Evolutionary conservation across 306 rosid genomes (phyloP), one percentile per base, ranked within the genome.

Genomic region (Morella rubra): DNA sequence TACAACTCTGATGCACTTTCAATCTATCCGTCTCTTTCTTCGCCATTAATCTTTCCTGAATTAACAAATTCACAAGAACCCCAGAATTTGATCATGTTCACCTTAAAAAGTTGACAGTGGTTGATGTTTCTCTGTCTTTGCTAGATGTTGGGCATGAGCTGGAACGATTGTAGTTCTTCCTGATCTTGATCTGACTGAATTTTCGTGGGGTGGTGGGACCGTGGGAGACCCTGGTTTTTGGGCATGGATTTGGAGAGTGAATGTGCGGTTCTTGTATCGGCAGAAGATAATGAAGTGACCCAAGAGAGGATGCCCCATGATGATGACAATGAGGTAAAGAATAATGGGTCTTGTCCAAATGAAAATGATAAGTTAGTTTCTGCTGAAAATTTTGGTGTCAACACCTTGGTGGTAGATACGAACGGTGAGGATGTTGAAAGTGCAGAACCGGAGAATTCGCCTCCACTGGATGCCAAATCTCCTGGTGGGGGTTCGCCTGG

Each of bases 231-330:
- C 50, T 79, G 76, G 75, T 71, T 40, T 75, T 76, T 76, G 74
- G 71, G 60, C 73, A 93, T 91, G 98, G 98, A 93, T 88, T 90
- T 83, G 89, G 88, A 84, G 77, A 85, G 70, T 80, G 91, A 86
- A 65, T 73, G 59, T 67, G 75, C 80, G 0, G 73, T 69, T 32
- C 76, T 72, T 16, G 77, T 88, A 82, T 91, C 89, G 27, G 86
- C 79, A 75, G 93, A 90, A 72, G 94, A 87, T 71, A 86, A 86
- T 81, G 86, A 88, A 84, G 82, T 78, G 76, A 76, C 44, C 70
- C 77, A 44, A 44, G 75, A 78, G 41, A 56, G 45, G 8, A 40
- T 65, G 19, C 77, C 76, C 56, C 82, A 40, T 58, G 91, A 56
- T 61, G 89, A 76, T 82, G 82, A 71, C 73, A 79, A 80, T 44